Percentiles rank a stretch among this genome's conserved stretches.
Evolutionary conservation across 2,329 filamentous ascomycete species (phyloP).

Genomic region (Aspergillus latus): DNA sequence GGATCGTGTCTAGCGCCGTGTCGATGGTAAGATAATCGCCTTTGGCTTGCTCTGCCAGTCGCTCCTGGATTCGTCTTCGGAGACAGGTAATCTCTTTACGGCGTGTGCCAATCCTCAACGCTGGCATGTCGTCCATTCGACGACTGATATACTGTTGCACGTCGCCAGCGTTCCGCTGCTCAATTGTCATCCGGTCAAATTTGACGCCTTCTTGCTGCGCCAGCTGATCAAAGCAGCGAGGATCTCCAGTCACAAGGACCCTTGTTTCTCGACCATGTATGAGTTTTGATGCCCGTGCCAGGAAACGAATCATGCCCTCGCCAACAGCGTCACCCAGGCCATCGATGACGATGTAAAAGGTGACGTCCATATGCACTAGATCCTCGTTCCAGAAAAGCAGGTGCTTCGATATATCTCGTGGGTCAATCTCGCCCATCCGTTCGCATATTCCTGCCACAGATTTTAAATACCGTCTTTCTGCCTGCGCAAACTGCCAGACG

Average conservation of each 20-base stretch:
- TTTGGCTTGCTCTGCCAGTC: neutral
- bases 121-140: neutral
- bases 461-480: neutral
- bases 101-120: neutral
- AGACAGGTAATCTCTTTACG: neutral
- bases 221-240: neutral
- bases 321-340: neutral
- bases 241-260: neutral
- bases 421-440: neutral
- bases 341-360: constrained; percentile 1
- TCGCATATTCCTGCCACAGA: neutral
- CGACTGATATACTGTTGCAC: neutral
- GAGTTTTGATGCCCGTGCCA: neutral
- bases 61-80: neutral
- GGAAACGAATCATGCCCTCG: constrained; percentile 1
- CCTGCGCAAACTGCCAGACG: constrained; percentile 5
- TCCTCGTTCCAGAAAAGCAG: constrained; percentile 1
- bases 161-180: neutral
- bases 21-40: constrained; percentile 1
- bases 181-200: neutral
- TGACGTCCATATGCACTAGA: constrained; percentile 2
- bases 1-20: neutral
- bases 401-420: neutral
- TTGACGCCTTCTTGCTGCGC: neutral
- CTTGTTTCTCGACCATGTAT: neutral